Percentiles rank a stretch among this genome's conserved stretches.
These are phyloP conservation scores for Heliamphora pulchella DNA, from an alignment of 179 eudicot species.

Conservation along the genomic window DNA sequence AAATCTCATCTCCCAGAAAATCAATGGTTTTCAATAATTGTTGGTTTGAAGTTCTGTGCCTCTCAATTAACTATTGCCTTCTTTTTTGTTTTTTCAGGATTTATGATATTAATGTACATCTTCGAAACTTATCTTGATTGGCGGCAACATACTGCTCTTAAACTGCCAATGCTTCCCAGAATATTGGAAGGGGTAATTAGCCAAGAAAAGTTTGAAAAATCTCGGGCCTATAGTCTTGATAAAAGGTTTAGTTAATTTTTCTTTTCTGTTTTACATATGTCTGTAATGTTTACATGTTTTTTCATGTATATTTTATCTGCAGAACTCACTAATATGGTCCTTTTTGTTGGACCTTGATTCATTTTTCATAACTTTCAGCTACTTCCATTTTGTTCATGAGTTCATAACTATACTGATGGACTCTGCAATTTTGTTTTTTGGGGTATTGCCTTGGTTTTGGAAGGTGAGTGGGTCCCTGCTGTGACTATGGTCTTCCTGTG, in stretches of 20 bases:
- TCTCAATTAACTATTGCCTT: slow-evolving; percentile 1
- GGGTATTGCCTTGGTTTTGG: slow-evolving; percentile 91
- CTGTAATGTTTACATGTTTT: neutral
- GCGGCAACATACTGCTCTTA: slow-evolving; percentile 79
- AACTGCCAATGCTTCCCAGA: slow-evolving; percentile 73
- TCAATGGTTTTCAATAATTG: neutral
- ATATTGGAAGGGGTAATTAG: slow-evolving; percentile 81
- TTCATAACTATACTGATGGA: slow-evolving; percentile 76
- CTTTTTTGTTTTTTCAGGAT: slow-evolving; percentile 42
- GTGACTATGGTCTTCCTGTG: neutral
- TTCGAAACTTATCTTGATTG: slow-evolving; percentile 84
- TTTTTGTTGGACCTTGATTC: slow-evolving; percentile 1
- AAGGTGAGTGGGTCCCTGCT: slow-evolving; percentile 42
- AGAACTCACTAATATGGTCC: too few relatives aligned
- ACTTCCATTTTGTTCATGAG: slow-evolving; percentile 85
- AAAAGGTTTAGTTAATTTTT: slow-evolving; percentile 52
- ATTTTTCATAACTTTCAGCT: slow-evolving; percentile 38
- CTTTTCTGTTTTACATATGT: neutral
- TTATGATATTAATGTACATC: slow-evolving; percentile 81
- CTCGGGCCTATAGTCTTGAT: slow-evolving; percentile 91
- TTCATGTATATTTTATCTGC: neutral
- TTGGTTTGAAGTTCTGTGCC: neutral
- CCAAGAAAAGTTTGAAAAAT: slow-evolving; percentile 83
- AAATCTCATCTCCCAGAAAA: neutral
- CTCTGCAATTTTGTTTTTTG: slow-evolving; percentile 67